Evolutionary conservation across 108 stramenopile genomes (phyloP), one percentile per base, ranked within the genome.

Genomic region (Pelagomonas calceolata): DNA sequence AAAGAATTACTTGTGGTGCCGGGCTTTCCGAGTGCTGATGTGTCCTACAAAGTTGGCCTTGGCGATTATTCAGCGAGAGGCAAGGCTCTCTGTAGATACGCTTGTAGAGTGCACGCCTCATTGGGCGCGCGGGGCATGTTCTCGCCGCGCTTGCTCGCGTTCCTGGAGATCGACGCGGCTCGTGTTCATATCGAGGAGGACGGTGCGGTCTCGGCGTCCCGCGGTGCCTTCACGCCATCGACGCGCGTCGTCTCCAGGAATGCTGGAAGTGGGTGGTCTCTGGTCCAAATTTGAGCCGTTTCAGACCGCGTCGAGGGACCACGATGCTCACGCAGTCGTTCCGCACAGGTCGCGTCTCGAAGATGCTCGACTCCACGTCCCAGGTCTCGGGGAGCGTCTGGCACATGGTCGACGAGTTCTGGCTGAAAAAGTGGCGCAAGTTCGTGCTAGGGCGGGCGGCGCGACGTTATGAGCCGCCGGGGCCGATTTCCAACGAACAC

Each of bases 181-280:
- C 66, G 76, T 18, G 78, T 79, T 10, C 78, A 79, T 36, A 74
- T 69, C 67, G 78, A 79, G 73, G 78, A 79, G 72, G 78, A 79
- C 43, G 78, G 78, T 26, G n/a, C n/a, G n/a, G n/a, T n/a, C n/a
- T n/a, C n/a, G n/a, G n/a, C n/a, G n/a, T n/a, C n/a, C n/a, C n/a
- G n/a, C n/a, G n/a, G n/a, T n/a, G n/a, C n/a, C n/a, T n/a, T n/a
- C n/a, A n/a, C n/a, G n/a, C n/a, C n/a, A n/a, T n/a, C n/a, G n/a
- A n/a, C n/a, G n/a, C n/a, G n/a, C n/a, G n/a, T n/a, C n/a, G n/a
- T n/a, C n/a, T n/a, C n/a, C n/a, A n/a, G n/a, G n/a, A n/a, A n/a
- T n/a, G n/a, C n/a, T n/a, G n/a, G n/a, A n/a, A n/a, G n/a, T n/a
- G n/a, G n/a, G n/a, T n/a, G n/a, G n/a, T n/a, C n/a, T n/a, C n/a